Conservation (phyloP, 805 yeast genomes). For the Lipomyces kockii region DNA sequence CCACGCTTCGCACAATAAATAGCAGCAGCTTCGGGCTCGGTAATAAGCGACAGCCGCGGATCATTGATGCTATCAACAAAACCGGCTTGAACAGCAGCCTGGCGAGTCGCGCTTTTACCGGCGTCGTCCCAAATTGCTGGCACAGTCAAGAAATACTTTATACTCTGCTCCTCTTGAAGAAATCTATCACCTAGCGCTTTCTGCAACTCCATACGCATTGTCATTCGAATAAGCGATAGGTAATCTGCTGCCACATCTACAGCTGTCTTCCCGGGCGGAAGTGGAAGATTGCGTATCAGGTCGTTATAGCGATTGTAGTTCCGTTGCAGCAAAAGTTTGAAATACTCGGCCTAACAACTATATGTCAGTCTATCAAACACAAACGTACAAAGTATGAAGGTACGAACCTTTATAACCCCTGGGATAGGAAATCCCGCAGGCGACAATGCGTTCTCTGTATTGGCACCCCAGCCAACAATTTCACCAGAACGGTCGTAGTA, state of each 20-base stretch:
- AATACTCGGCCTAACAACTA: slow-evolving; percentile 20
- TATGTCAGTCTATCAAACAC: not conserved
- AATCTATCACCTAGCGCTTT: slow-evolving; percentile 18
- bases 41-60: slow-evolving; percentile 23
- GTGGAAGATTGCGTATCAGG: not conserved
- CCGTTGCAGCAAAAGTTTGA: slow-evolving; percentile 30
- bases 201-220: slow-evolving; percentile 12
- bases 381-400: not conserved
- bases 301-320: slow-evolving; percentile 12
- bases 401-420: slow-evolving; percentile 19
- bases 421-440: slow-evolving; percentile 17
- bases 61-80: slow-evolving; percentile 22
- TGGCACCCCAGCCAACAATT: slow-evolving; percentile 32
- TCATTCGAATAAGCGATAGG: slow-evolving; percentile 15
- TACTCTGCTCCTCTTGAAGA: slow-evolving; percentile 15
- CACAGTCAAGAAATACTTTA: slow-evolving; percentile 31
- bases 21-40: slow-evolving; percentile 37
- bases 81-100: slow-evolving; percentile 35
- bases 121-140: slow-evolving; percentile 37
- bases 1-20: slow-evolving; percentile 29
- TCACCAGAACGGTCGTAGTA: slow-evolving; percentile 26
- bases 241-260: slow-evolving; percentile 30
- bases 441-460: slow-evolving; percentile 12
- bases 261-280: slow-evolving; percentile 31
- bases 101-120: slow-evolving; percentile 28